Evolutionary conservation across 2,329 filamentous ascomycete species (phyloP).

Genomic region (Ceratocystis huliohia): DNA sequence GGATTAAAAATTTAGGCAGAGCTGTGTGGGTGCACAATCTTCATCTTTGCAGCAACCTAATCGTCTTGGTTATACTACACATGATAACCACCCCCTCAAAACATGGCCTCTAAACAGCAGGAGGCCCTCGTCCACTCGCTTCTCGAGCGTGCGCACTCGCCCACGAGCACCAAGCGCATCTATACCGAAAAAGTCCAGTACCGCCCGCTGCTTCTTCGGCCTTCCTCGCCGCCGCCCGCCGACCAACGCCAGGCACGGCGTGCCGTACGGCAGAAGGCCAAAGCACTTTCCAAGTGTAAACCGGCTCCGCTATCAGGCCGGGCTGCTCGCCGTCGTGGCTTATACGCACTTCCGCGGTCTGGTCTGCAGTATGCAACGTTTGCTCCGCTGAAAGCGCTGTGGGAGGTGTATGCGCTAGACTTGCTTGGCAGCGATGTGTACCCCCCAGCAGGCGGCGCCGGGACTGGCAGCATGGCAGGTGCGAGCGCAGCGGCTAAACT

Average conservation of each 20-base stretch:
- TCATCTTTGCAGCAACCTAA: background rate
- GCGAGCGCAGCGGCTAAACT: conserved; percentile 57
- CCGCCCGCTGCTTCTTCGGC: conserved; percentile 65
- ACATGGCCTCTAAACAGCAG: conserved; percentile 27
- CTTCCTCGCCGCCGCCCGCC: conserved; percentile 52
- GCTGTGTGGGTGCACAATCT: background rate
- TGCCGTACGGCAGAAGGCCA: conserved; percentile 36
- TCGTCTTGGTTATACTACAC: background rate
- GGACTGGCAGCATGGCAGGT: conserved; percentile 44
- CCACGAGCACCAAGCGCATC: conserved; percentile 56
- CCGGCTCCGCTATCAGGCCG: conserved; percentile 64
- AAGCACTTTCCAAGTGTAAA: conserved; percentile 26
- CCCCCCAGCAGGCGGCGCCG: conserved; percentile 36
- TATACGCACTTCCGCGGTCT: conserved; percentile 48
- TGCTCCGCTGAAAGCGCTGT: conserved; percentile 62
- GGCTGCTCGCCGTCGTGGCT: conserved; percentile 57
- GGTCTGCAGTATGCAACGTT: conserved; percentile 53
- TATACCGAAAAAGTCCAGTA: conserved; percentile 73
- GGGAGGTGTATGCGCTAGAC: conserved; percentile 76
- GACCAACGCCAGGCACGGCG: conserved; percentile 47
- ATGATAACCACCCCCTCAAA: background rate
- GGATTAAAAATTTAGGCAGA: background rate
- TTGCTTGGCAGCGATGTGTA: conserved; percentile 47
- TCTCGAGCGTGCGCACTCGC: conserved; percentile 66
- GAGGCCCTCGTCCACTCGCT: conserved; percentile 44